Percentiles rank a stretch among this genome's conserved stretches.
Conservation (phyloP, 2,329 filamentous ascomycete species). For the Karstenula rhodostoma region DNA sequence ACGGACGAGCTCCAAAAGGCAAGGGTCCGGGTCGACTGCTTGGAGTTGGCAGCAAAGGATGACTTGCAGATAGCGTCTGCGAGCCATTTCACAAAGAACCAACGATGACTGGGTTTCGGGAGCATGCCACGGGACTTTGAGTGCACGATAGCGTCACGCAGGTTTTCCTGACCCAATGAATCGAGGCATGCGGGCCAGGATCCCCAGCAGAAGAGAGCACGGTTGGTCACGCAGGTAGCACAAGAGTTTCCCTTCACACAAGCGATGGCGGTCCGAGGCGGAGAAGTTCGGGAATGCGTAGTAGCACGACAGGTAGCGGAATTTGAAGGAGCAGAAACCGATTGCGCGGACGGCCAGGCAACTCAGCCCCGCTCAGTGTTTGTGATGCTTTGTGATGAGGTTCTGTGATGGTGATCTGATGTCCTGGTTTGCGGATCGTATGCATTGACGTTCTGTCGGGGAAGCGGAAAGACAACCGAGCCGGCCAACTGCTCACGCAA, state of each 20-base stretch:
- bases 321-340: constrained; percentile 37
- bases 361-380: constrained; percentile 31
- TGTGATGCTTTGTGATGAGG: constrained; percentile 25
- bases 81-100: constrained; percentile 40
- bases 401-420: constrained; percentile 24
- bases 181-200: constrained; percentile 47
- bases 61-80: constrained; percentile 47
- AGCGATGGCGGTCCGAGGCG: constrained; percentile 37
- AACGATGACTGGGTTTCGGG: constrained; percentile 41
- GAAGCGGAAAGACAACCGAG: constrained; percentile 44
- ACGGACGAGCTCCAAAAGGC: constrained; percentile 48
- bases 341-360: constrained; percentile 36
- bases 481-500: constrained; percentile 18
- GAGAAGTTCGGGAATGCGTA: constrained; percentile 44
- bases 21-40: constrained; percentile 49
- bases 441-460: constrained; percentile 30
- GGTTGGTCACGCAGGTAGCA: constrained; percentile 40
- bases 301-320: constrained; percentile 26
- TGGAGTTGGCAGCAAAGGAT: constrained; percentile 49
- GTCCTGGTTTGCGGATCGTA: constrained; percentile 18
- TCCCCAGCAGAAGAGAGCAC: constrained; percentile 29
- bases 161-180: constrained; percentile 38
- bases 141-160: constrained; percentile 46
- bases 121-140: constrained; percentile 34
- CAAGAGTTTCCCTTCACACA: constrained; percentile 37